phyloP scores from a whole-genome alignment of 148 eudicot species.

The Nepenthes gracilis region DNA sequence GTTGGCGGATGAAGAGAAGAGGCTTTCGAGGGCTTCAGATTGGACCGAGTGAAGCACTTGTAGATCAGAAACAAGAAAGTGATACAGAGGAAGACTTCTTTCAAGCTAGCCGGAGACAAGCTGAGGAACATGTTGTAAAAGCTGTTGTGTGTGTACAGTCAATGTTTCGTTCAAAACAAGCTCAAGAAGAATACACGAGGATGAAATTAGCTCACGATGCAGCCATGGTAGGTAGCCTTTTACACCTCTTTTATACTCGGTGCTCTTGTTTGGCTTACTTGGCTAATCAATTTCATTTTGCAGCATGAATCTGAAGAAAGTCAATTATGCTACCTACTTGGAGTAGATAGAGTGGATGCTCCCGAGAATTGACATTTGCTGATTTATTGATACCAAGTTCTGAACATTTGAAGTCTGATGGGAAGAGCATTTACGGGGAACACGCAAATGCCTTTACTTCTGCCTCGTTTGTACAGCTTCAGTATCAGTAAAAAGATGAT shows the following conservation, averaged over 20 bases:
- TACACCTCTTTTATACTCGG: too few relatives aligned
- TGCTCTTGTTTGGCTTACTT: background rate
- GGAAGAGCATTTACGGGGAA: too few relatives aligned
- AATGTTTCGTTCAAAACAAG: constrained; percentile 85
- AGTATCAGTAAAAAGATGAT: too few relatives aligned
- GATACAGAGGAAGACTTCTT: constrained; percentile 77
- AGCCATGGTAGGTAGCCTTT: constrained; percentile 29
- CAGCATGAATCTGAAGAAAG: constrained; percentile 60
- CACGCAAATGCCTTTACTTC: too few relatives aligned
- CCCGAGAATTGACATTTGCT: background rate
- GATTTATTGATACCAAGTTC: background rate
- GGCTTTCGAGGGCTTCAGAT: constrained; percentile 77
- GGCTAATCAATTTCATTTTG: constrained; percentile 11
- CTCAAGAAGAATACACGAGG: constrained; percentile 81
- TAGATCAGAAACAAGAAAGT: constrained; percentile 27
- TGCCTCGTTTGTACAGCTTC: background rate
- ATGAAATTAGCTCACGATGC: constrained; percentile 63
- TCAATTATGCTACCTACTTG: constrained; percentile 5
- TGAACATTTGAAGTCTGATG: background rate
- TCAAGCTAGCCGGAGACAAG: constrained; percentile 75
- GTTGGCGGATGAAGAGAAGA: constrained; percentile 79
- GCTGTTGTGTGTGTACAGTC: constrained; percentile 86
- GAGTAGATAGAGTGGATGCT: background rate
- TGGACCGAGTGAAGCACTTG: constrained; percentile 21
- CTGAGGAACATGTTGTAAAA: constrained; percentile 86